Evolutionary conservation across 441 rosid species (phyloP), one percentile per base, ranked within the genome.

Genomic region (Mallotus repandus): DNA sequence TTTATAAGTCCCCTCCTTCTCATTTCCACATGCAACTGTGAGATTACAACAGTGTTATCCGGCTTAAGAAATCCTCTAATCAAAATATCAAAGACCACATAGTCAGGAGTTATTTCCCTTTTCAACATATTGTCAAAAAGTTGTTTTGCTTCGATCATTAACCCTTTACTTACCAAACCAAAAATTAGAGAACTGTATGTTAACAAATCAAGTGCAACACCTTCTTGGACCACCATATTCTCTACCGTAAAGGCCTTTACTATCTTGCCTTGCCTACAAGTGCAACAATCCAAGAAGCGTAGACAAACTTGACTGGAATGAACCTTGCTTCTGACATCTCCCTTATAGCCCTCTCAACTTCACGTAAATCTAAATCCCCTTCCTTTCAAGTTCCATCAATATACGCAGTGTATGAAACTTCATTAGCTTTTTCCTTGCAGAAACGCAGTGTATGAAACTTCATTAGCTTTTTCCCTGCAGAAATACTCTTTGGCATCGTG

Each of bases 381-480:
- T 58, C 41, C 66, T 59, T 46, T 18, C 73, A 70, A 15, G 48
- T 70, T 59, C 66, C 73, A 70, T 70, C 65, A 25, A 59, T 48
- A 43, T 46, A 56, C 12, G 61, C 16, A 22, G 66, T 70, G 52
- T 58, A 70, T 22, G 66, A 70, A 58, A 70, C 56, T 58, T 58
- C 65, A 70, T 70, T 59, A 59, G 56, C 73, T 29, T 70, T 70
- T 59, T 70, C 73, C 73, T 70, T 70, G 45, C 54, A n/a, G n/a
- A n/a, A n/a, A 56, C 12, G 60, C 25, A 22, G 66, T 70, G 52
- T 57, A 70, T 22, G 73, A 70, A 58, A 70, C 56, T 58, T 57
- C 65, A 70, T 70, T 59, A 58, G 56, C 73, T 29, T 70, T 70
- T 59, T 70, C 73, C 73, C 59, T 70, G 45, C 54, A 59, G 29